Evolutionary conservation across 306 rosid species (phyloP).

Genomic region (Geum urbanum): DNA sequence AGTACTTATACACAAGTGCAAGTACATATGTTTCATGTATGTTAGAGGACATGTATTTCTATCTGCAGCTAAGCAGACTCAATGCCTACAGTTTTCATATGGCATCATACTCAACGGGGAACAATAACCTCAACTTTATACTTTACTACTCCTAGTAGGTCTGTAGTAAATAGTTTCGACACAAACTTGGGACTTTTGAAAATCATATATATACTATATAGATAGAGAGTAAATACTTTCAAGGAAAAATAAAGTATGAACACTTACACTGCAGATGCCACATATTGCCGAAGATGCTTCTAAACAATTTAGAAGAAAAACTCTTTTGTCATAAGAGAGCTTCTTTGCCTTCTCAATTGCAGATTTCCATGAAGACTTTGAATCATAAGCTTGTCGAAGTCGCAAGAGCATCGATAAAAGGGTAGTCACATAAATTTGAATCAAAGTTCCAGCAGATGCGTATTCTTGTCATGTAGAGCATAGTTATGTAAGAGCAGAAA

Average conservation of each 20-base stretch:
- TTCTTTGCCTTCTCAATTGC: conserved; percentile 73
- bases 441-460: conserved; percentile 97
- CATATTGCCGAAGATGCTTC: conserved; percentile 89
- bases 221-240: neutral
- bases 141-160: neutral
- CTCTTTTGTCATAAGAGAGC: conserved; percentile 64
- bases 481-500: conserved; percentile 1
- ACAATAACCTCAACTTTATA: neutral
- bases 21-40: no score
- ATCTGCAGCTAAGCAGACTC: neutral
- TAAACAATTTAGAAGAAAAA: conserved; percentile 55
- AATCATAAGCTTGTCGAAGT: conserved; percentile 98
- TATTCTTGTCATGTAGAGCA: no score
- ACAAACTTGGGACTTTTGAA: neutral
- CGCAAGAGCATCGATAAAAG: conserved; percentile 95
- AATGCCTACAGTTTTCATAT: neutral
- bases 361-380: conserved; percentile 69
- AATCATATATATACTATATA: no score
- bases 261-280: conserved; percentile 82
- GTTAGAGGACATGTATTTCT: no score
- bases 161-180: neutral
- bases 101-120: neutral
- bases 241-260: neutral
- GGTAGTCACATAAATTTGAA: conserved; percentile 94
- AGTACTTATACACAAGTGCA: no score